Percentiles rank a stretch among this genome's conserved stretches.
Evolutionary conservation across 257 asterid species (phyloP).

Genomic region (Gentiana dahurica): DNA sequence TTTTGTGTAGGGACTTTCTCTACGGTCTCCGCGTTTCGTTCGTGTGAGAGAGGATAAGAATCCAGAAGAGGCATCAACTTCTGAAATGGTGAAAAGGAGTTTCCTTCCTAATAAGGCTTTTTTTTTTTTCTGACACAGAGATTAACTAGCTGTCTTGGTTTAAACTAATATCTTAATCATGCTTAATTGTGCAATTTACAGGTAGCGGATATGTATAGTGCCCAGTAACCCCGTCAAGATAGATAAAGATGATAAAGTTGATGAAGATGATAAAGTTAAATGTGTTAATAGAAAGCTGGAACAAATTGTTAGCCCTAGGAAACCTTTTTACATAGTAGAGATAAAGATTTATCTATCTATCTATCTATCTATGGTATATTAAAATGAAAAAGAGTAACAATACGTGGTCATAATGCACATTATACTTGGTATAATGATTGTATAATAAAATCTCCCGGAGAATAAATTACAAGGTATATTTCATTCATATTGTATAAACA

Average conservation of each 20-base stretch:
- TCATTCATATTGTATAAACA: too few species aligned
- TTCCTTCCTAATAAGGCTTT: not conserved
- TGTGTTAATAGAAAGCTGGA: too few species aligned
- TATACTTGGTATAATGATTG: too few species aligned
- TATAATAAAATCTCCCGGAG: too few species aligned
- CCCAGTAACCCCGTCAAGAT: constrained; percentile 43
- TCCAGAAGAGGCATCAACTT: constrained; percentile 81
- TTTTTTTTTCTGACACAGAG: not conserved
- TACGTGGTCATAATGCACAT: too few species aligned
- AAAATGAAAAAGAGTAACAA: too few species aligned
- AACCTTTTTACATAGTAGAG: too few species aligned
- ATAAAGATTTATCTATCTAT: too few species aligned
- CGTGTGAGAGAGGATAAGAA: constrained; percentile 82
- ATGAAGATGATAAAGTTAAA: constrained; percentile 36
- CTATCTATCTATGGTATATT: too few species aligned
- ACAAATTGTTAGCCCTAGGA: too few species aligned
- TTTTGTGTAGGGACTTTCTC: constrained; percentile 59
- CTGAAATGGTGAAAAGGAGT: constrained; percentile 55
- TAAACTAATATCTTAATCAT: not conserved
- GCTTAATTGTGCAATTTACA: constrained; percentile 13
- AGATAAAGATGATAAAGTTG: constrained; percentile 30
- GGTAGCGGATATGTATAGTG: constrained; percentile 76
- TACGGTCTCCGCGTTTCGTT: constrained; percentile 77
- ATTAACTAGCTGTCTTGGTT: not conserved
- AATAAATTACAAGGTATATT: too few species aligned